Percentiles rank a stretch among this genome's conserved stretches.
Conservation (phyloP, 495 filamentous ascomycete genomes). For the Apiosordaria backusii region DNA sequence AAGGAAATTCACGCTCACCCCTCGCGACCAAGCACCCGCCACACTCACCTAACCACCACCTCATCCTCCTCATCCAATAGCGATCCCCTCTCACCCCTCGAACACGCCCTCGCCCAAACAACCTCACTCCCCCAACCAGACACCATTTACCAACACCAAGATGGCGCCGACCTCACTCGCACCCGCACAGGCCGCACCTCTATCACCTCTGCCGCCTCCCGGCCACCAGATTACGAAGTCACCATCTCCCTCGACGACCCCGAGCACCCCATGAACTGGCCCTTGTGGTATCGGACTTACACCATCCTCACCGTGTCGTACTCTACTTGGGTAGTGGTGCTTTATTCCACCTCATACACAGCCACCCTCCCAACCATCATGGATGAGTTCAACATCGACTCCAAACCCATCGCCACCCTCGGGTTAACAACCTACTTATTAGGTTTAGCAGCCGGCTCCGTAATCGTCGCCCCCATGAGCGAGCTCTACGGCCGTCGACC, state of each 20-base stretch:
- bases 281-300: conserved; percentile 60
- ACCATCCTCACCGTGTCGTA: conserved; percentile 63
- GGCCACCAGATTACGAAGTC: conserved; percentile 69
- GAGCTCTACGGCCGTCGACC: conserved; percentile 77
- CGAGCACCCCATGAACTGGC: conserved; percentile 71
- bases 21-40: neutral
- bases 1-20: neutral
- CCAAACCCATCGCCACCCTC: conserved; percentile 59
- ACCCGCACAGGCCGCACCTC: conserved; percentile 53
- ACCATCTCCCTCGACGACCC: conserved; percentile 65
- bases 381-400: conserved; percentile 57
- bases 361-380: conserved; percentile 64
- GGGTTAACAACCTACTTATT: conserved; percentile 78
- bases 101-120: conserved; percentile 27
- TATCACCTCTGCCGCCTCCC: conserved; percentile 55
- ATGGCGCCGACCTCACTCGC: conserved; percentile 23
- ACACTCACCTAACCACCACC: conserved; percentile 16
- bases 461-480: conserved; percentile 69
- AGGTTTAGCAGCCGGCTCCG: conserved; percentile 67
- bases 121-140: neutral
- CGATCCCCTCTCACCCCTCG: conserved; percentile 34
- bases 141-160: neutral
- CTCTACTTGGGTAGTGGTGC: conserved; percentile 69
- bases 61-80: conserved; percentile 25
- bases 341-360: conserved; percentile 86